phyloP scores from a whole-genome alignment of 164 flowering plant genomes.

The Chloranthus sessilifolius region DNA sequence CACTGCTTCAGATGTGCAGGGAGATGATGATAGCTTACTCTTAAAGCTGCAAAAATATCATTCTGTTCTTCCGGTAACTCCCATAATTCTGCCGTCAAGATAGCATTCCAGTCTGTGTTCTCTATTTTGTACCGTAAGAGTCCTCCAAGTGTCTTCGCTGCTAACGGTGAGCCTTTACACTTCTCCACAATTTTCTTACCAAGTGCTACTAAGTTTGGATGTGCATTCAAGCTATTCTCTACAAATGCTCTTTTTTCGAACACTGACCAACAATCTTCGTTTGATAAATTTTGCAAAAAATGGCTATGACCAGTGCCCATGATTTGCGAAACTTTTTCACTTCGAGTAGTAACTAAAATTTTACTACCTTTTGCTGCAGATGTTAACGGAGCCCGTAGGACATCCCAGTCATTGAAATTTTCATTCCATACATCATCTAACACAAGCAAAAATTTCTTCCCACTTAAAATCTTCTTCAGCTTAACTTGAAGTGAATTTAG shows the following conservation, averaged over 20 bases:
- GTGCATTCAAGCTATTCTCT: not conserved
- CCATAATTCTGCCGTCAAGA: conserved; percentile 16
- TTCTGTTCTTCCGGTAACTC: not conserved
- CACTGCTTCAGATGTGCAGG: conserved; percentile 18
- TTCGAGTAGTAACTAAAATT: conserved; percentile 8
- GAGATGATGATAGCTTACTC: conserved; percentile 14
- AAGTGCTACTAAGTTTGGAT: not conserved
- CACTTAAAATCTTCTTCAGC: not conserved
- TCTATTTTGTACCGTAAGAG: conserved; percentile 3
- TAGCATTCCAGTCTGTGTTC: conserved; percentile 7
- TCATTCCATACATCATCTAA: conserved; percentile 11
- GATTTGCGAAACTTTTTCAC: conserved; percentile 1
- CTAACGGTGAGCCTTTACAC: conserved; percentile 10
- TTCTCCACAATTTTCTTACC: conserved; percentile 4
- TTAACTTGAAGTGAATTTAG: not conserved
- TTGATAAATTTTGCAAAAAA: conserved; percentile 5
- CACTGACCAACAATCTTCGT: conserved; percentile 8
- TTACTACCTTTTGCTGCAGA: not conserved
- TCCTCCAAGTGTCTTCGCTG: conserved; percentile 7
- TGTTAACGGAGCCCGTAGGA: not conserved
- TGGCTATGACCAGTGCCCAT: not conserved
- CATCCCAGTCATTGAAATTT: not conserved
- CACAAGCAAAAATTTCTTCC: conserved; percentile 4
- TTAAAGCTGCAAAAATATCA: conserved; percentile 9
- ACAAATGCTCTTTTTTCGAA: conserved; percentile 2